Evolutionary conservation across 176 grass and related monocot genomes (phyloP).

Genomic region (Eleusine coracana): DNA sequence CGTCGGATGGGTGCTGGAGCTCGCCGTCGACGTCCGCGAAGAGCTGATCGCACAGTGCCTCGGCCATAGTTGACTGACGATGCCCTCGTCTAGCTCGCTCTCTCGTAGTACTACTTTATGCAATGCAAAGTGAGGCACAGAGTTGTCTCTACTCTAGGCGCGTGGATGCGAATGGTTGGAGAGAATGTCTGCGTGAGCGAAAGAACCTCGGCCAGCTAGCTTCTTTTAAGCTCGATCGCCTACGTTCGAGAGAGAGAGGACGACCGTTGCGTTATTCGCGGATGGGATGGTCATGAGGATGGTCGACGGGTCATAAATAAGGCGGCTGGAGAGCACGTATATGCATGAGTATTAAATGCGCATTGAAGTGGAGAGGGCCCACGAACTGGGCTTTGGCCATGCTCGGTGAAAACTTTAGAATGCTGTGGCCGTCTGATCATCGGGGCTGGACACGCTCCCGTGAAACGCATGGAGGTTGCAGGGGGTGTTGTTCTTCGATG

Average conservation of each 20-base stretch:
- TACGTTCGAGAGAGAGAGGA: not conserved
- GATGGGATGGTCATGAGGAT: conserved; percentile 23
- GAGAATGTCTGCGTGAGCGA: conserved; percentile 7
- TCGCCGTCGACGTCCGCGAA: conserved; percentile 47
- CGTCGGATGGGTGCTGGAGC: conserved; percentile 32
- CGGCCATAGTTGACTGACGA: conserved; percentile 28
- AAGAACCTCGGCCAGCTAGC: conserved; percentile 24
- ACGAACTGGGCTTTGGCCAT: not conserved
- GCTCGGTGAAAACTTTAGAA: not conserved
- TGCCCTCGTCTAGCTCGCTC: not conserved
- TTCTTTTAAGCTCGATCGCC: conserved; percentile 14
- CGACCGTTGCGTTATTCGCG: conserved; percentile 38
- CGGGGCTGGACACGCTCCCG: too few species aligned
- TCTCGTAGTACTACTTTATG: not conserved
- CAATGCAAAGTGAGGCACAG: not conserved
- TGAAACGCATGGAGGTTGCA: too few species aligned
- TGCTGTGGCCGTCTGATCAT: too few species aligned
- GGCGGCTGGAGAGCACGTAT: conserved; percentile 7
- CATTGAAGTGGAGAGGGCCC: not conserved
- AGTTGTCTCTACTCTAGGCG: not conserved
- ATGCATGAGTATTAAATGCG: not conserved
- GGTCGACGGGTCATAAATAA: conserved; percentile 45
- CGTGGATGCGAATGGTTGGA: not conserved
- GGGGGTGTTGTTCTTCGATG: too few species aligned
- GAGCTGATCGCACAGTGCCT: conserved; percentile 52